Conservation (phyloP, 2,329 filamentous ascomycete genomes). For the Anthostomella pinea region DNA sequence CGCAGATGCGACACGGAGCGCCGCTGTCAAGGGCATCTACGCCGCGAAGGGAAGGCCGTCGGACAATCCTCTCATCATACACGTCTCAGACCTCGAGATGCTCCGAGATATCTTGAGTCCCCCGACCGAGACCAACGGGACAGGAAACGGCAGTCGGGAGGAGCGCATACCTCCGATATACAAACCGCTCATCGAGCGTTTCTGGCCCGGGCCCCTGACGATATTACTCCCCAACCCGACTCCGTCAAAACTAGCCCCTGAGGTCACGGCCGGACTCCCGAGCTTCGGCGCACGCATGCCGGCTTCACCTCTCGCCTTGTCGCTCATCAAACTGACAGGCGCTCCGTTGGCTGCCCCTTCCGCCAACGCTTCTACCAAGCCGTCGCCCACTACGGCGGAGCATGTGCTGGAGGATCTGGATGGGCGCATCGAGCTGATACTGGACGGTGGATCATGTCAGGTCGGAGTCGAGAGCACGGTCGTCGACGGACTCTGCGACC, state of each 20-base stretch:
- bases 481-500: slow-evolving; percentile 80
- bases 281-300: slow-evolving; percentile 94
- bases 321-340: slow-evolving; percentile 76
- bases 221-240: slow-evolving; percentile 77
- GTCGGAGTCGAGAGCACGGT: slow-evolving; percentile 97
- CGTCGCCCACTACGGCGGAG: slow-evolving; percentile 84
- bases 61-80: slow-evolving; percentile 94
- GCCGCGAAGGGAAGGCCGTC: slow-evolving; percentile 83
- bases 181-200: slow-evolving; percentile 69
- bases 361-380: slow-evolving; percentile 90
- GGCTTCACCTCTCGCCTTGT: slow-evolving; percentile 75
- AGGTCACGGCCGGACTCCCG: slow-evolving; percentile 80
- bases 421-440: slow-evolving; percentile 78
- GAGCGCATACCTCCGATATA: slow-evolving; percentile 71
- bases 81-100: slow-evolving; percentile 79
- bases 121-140: slow-evolving; percentile 19
- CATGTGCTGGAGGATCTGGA: slow-evolving; percentile 85
- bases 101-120: slow-evolving; percentile 58
- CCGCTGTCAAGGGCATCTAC: slow-evolving; percentile 88
- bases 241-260: slow-evolving; percentile 72
- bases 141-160: slow-evolving; percentile 21
- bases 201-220: slow-evolving; percentile 94
- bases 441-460: slow-evolving; percentile 82
- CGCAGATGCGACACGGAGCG: slow-evolving; percentile 87
- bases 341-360: slow-evolving; percentile 86